These are phyloP conservation scores for Cetraspora pellucida DNA, from an alignment of 192 early-diverging fungal species.

Conservation along the genomic window DNA sequence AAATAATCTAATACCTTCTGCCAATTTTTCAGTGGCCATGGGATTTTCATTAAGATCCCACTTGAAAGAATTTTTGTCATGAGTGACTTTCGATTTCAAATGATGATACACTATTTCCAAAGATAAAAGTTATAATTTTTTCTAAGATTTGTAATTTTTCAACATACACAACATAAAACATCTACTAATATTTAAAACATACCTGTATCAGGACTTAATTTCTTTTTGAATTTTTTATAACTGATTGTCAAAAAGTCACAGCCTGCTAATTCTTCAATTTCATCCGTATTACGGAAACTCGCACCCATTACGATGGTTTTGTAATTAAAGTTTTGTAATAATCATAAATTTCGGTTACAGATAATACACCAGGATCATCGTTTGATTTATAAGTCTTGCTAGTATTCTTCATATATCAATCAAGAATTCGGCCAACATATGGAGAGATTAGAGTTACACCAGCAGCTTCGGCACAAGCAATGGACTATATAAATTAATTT, in stretches of 20 bases:
- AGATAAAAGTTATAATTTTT: neutral
- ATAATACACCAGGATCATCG: slow-evolving; percentile 93
- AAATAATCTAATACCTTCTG: slow-evolving; percentile 98
- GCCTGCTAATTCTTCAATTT: slow-evolving; percentile 96
- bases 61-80: slow-evolving; percentile 87
- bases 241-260: slow-evolving; percentile 98
- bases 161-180: neutral
- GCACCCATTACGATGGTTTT: slow-evolving; percentile 99
- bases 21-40: slow-evolving; percentile 98
- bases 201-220: slow-evolving; percentile 57
- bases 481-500: slow-evolving; percentile 60
- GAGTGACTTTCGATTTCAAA: slow-evolving; percentile 66
- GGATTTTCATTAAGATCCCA: slow-evolving; percentile 97
- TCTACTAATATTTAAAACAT: neutral
- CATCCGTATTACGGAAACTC: slow-evolving; percentile 95
- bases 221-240: slow-evolving; percentile 67
- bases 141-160: neutral
- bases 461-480: slow-evolving; percentile 96
- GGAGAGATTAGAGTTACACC: slow-evolving; percentile 97
- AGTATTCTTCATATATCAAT: slow-evolving; percentile 94
- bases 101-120: slow-evolving; percentile 22
- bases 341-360: slow-evolving; percentile 95
- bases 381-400: slow-evolving; percentile 77
- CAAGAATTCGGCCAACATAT: slow-evolving; percentile 98
- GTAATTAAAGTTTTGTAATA: slow-evolving; percentile 99